phyloP scores from a whole-genome alignment of 2,329 filamentous ascomycete species.

The Monilinia polystroma region DNA sequence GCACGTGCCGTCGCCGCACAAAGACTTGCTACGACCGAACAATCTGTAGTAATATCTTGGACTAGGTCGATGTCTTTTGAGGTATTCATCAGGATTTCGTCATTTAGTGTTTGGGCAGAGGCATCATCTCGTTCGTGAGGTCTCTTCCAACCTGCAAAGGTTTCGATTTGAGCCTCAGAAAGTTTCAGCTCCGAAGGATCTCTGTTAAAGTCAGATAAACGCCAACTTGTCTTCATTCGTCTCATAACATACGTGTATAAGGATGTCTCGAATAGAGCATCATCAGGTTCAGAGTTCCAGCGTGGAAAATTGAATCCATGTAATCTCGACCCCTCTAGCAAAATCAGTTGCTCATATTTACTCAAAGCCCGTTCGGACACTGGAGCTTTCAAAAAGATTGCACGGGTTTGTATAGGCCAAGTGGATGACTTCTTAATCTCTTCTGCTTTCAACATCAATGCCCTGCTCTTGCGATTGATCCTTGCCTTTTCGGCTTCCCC shows the following conservation, averaged over 20 bases:
- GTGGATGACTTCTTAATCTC: conserved; percentile 58
- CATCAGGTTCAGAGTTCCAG: conserved; percentile 66
- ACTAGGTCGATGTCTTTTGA: conserved; percentile 73
- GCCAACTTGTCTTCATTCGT: neutral
- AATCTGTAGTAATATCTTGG: conserved; percentile 94
- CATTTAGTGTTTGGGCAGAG: conserved; percentile 33
- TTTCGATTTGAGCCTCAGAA: conserved; percentile 69
- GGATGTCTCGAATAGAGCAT: conserved; percentile 58
- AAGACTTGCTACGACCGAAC: conserved; percentile 92
- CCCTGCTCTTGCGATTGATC: conserved; percentile 67
- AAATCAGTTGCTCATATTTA: conserved; percentile 70
- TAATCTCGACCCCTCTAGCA: conserved; percentile 74
- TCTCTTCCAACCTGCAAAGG: conserved; percentile 83
- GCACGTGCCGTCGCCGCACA: conserved; percentile 75
- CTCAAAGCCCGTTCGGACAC: conserved; percentile 59
- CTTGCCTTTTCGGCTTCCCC: conserved; percentile 61
- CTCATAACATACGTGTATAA: conserved; percentile 56
- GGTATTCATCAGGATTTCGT: conserved; percentile 54
- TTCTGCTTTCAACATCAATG: conserved; percentile 71
- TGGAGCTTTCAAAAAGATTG: conserved; percentile 40
- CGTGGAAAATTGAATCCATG: conserved; percentile 83
- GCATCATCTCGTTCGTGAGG: conserved; percentile 62
- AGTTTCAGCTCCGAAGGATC: conserved; percentile 70
- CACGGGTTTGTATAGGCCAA: conserved; percentile 31
- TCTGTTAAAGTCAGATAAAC: conserved; percentile 46